These are phyloP conservation scores for Citrullus amarus DNA, from an alignment of 306 rosid species.

Conservation along the genomic window DNA sequence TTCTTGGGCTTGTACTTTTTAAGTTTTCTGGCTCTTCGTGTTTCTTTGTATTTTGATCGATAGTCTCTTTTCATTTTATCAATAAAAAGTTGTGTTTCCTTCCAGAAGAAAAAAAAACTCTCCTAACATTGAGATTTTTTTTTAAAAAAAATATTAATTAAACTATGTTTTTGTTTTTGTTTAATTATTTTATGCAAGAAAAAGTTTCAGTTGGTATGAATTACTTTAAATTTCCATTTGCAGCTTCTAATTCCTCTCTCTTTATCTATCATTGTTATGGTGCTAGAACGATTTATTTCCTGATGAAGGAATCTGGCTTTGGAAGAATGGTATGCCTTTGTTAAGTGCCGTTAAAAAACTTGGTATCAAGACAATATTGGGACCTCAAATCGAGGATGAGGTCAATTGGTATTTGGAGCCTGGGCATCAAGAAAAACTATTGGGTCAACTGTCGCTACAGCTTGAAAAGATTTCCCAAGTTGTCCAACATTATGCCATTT, in stretches of 20 bases:
- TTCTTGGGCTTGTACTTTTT: too few relatives aligned
- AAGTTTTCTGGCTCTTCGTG: too few relatives aligned
- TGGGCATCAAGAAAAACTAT: conserved; percentile 61
- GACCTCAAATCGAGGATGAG: conserved; percentile 64
- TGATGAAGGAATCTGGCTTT: conserved; percentile 80
- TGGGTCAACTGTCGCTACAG: conserved; percentile 57
- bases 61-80: too few relatives aligned
- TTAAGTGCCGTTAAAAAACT: conserved; percentile 70
- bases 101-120: too few relatives aligned
- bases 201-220: neutral
- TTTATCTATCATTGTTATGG: neutral
- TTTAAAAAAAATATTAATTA: too few relatives aligned
- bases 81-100: too few relatives aligned
- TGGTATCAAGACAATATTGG: conserved; percentile 71
- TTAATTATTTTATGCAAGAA: conserved; percentile 2
- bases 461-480: conserved; percentile 73
- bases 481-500: conserved; percentile 80
- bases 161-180: neutral
- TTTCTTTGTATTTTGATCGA: too few relatives aligned
- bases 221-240: neutral
- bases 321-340: conserved; percentile 90
- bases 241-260: neutral
- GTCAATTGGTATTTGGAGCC: conserved; percentile 89
- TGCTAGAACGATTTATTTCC: conserved; percentile 90
- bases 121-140: too few relatives aligned